phyloP scores from a whole-genome alignment of 257 asterid species.

The Scutellaria barbata region DNA sequence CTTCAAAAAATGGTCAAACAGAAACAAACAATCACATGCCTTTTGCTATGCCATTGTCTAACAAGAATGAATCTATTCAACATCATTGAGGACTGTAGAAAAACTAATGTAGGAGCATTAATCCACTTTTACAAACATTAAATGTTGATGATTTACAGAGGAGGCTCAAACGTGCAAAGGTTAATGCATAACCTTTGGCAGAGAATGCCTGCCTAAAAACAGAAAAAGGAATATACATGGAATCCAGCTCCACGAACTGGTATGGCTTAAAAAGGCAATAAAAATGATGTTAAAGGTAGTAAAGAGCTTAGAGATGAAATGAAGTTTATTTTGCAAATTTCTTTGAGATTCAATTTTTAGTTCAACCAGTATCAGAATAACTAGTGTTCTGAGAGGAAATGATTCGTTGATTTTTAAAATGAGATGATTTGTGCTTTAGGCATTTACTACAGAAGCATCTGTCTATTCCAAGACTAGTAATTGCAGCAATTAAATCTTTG shows the following conservation, averaged over 20 bases:
- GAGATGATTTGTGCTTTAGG: conserved; percentile 19
- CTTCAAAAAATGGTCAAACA: background rate
- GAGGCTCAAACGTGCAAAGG: background rate
- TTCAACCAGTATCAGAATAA: conserved; percentile 4
- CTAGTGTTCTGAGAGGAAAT: conserved; percentile 3
- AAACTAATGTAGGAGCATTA: background rate
- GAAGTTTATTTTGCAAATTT: background rate
- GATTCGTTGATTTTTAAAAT: background rate
- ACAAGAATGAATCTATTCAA: background rate
- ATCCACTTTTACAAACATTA: background rate
- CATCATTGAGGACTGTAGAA: background rate
- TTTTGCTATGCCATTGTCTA: background rate
- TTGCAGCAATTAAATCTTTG: conserved; percentile 5
- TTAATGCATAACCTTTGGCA: background rate
- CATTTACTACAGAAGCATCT: conserved; percentile 1
- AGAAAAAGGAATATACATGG: background rate
- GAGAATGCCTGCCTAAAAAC: background rate
- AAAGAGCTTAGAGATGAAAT: conserved; percentile 7
- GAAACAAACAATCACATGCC: background rate
- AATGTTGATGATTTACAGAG: background rate
- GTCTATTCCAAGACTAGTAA: conserved; percentile 18
- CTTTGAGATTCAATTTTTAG: conserved; percentile 8
- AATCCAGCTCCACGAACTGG: background rate
- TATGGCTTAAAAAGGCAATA: background rate
- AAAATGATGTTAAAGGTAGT: background rate